A percentile compares a stretch with the other conserved stretches of the same genome.
Conservation (phyloP, 192 early-diverging fungal species). For the Thoreauomyces humboldtii region DNA sequence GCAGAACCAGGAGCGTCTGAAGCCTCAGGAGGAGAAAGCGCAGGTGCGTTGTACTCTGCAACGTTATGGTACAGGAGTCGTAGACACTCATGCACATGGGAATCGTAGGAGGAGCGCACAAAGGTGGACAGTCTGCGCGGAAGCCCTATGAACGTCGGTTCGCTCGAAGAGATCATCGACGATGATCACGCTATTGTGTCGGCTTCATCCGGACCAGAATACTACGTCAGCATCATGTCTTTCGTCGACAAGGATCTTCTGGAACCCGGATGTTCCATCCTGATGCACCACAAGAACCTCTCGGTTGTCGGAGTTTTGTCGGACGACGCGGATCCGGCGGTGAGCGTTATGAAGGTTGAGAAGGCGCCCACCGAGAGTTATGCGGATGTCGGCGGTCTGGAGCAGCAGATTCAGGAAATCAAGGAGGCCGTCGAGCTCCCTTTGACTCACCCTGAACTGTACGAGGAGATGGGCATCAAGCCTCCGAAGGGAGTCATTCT, state of each 20-base stretch:
- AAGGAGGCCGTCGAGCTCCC: conserved; percentile 96
- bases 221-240: conserved; percentile 95
- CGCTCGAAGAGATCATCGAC: conserved; percentile 98
- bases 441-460: conserved; percentile 93
- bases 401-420: conserved; percentile 97
- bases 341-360: conserved; percentile 97
- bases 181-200: conserved; percentile 99
- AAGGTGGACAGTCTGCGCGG: conserved; percentile 95
- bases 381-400: conserved; percentile 95
- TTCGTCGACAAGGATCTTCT: conserved; percentile 99
- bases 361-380: conserved; percentile 99
- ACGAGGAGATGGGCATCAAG: conserved; percentile 98
- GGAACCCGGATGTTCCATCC: conserved; percentile 93
- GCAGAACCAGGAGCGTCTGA: conserved; percentile 95
- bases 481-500: conserved; percentile 97
- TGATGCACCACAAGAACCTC: conserved; percentile 83
- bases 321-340: conserved; percentile 97
- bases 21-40: conserved; percentile 92
- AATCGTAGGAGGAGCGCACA: conserved; percentile 93
- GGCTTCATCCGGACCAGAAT: conserved; percentile 86
- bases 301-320: conserved; percentile 92
- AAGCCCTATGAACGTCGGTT: conserved; percentile 93
- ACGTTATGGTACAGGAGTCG: too few relatives aligned
- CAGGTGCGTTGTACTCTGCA: conserved; percentile 30
- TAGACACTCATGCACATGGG: too few relatives aligned